Percentiles rank a stretch among this genome's conserved stretches.
Evolutionary conservation across 2,329 filamentous ascomycete species (phyloP).

Genomic region (Ophiostoma piceae): DNA sequence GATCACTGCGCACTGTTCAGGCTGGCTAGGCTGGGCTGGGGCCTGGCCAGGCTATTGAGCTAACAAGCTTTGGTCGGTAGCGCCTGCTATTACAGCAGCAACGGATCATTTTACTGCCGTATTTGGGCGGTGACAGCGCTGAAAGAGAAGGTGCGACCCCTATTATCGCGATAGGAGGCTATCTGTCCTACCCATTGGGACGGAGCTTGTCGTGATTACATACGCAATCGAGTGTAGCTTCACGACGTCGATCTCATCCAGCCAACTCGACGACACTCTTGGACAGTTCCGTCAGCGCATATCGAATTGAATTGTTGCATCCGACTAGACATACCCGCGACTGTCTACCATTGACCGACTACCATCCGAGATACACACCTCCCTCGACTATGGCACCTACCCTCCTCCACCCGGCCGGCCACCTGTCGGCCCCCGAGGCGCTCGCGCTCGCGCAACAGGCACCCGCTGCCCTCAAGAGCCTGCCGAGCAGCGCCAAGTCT

Average conservation of each 20-base stretch:
- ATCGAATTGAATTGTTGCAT: not conserved
- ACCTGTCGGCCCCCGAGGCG: slow-evolving; percentile 52
- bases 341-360: not conserved
- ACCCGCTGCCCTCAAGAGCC: slow-evolving; percentile 50
- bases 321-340: not conserved
- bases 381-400: slow-evolving; percentile 43
- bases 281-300: not conserved
- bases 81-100: slow-evolving; percentile 12
- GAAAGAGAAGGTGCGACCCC: slow-evolving; percentile 14
- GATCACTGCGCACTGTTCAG: not conserved
- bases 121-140: slow-evolving; percentile 21
- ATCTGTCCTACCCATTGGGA: not conserved
- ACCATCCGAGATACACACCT: not conserved
- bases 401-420: slow-evolving; percentile 52
- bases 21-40: slow-evolving; percentile 1
- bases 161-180: slow-evolving; percentile 16
- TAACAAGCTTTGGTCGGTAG: not conserved
- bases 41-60: not conserved
- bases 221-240: not conserved
- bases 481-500: slow-evolving; percentile 45
- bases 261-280: not conserved
- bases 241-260: not conserved
- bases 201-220: slow-evolving; percentile 5
- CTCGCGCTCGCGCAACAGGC: slow-evolving; percentile 58
- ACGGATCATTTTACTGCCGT: slow-evolving; percentile 21